These are phyloP conservation scores for Fragaria iinumae DNA, from an alignment of 306 rosid genomes.

Conservation along the genomic window DNA sequence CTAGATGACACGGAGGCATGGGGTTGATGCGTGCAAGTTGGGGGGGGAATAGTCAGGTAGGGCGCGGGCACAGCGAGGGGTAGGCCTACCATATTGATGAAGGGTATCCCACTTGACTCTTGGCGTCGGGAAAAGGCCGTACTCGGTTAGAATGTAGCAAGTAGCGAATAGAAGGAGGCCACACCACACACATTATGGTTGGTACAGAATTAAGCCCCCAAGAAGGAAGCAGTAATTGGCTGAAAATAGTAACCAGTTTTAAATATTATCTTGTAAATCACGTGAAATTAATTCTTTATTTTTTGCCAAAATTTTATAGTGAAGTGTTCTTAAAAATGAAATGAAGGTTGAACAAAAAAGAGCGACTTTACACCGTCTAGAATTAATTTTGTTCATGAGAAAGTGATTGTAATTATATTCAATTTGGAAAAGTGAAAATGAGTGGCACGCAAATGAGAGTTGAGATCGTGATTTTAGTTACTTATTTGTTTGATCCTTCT, in stretches of 20 bases:
- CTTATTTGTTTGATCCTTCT: background rate
- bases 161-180: background rate
- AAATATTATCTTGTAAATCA: background rate
- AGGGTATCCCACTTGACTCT: background rate
- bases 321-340: background rate
- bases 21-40: background rate
- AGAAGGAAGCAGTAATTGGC: background rate
- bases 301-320: background rate
- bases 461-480: background rate
- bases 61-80: background rate
- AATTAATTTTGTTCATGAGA: background rate
- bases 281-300: background rate
- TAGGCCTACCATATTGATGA: background rate
- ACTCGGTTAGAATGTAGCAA: background rate
- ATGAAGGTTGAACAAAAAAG: too few species aligned
- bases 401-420: background rate
- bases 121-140: conserved; percentile 6
- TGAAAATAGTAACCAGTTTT: background rate
- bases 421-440: background rate
- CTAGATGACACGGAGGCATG: background rate
- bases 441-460: background rate
- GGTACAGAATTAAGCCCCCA: background rate
- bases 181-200: background rate
- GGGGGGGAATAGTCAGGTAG: background rate
- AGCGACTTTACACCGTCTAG: too few species aligned